These are phyloP conservation scores for Rhodotorula sp. DNA, from an alignment of 1,284 basidiomycete species.

Conservation along the genomic window DNA sequence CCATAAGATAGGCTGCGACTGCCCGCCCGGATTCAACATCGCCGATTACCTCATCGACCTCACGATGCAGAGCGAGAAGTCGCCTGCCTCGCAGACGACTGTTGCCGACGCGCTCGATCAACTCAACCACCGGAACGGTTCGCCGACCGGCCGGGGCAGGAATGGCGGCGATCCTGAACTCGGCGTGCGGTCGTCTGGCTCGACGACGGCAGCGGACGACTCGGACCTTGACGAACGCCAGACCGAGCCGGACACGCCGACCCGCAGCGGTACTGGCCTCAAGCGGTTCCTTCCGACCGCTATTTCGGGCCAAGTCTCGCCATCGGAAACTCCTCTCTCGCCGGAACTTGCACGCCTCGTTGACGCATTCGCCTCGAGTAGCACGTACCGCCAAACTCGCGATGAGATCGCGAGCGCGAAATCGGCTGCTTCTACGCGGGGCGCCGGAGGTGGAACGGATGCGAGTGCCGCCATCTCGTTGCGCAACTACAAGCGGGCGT, in stretches of 20 bases:
- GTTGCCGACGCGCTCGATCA: constrained; percentile 25
- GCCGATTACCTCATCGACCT: constrained; percentile 92
- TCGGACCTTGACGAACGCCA: constrained; percentile 52
- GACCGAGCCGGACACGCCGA: constrained; percentile 55
- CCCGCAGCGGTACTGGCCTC: constrained; percentile 46
- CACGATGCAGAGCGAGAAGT: constrained; percentile 68
- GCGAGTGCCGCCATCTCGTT: constrained; percentile 58
- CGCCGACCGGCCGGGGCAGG: constrained; percentile 2
- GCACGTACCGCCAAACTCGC: constrained; percentile 63
- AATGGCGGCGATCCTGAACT: constrained; percentile 29
- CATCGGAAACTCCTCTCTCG: constrained; percentile 54
- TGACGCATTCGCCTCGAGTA: constrained; percentile 66
- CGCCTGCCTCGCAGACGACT: not conserved
- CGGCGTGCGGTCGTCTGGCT: constrained; percentile 9
- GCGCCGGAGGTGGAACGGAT: constrained; percentile 53
- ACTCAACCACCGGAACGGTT: constrained; percentile 14
- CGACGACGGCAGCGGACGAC: not conserved
- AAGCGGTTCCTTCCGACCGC: constrained; percentile 60
- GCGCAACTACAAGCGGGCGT: constrained; percentile 76
- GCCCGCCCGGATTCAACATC: constrained; percentile 94
- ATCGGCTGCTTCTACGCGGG: constrained; percentile 48
- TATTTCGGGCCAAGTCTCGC: constrained; percentile 52
- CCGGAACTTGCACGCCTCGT: constrained; percentile 73
- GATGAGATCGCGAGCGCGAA: constrained; percentile 62
- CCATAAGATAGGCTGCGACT: constrained; percentile 70